phyloP scores from a whole-genome alignment of 495 filamentous ascomycete genomes.

The Penicillium roqueforti region DNA sequence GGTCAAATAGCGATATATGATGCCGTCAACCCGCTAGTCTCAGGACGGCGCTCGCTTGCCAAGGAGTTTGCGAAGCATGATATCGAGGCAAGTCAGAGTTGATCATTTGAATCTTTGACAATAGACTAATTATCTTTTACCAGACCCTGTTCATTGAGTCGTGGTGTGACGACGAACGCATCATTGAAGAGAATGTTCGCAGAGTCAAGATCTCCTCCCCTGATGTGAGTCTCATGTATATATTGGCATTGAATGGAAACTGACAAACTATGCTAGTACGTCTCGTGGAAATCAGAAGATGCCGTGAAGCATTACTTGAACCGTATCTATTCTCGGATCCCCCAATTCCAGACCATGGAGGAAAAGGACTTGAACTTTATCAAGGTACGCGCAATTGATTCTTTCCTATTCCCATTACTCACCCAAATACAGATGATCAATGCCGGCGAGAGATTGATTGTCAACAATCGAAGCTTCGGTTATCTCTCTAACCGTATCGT shows the following conservation, averaged over 20 bases:
- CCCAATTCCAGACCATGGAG: constrained; percentile 94
- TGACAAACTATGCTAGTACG: constrained; percentile 55
- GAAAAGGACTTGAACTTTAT: constrained; percentile 92
- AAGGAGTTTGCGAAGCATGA: constrained; percentile 97
- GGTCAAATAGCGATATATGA: constrained; percentile 99
- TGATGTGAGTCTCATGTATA: constrained; percentile 55
- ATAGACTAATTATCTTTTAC: not conserved
- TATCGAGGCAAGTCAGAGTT: constrained; percentile 60
- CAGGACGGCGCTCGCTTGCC: constrained; percentile 78
- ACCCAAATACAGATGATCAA: constrained; percentile 76
- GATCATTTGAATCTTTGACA: not conserved
- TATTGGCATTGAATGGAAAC: not conserved
- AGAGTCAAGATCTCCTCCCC: constrained; percentile 98
- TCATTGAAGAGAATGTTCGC: constrained; percentile 95
- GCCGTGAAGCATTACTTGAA: constrained; percentile 87
- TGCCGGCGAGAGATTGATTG: constrained; percentile 83
- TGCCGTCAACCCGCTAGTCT: constrained; percentile 88
- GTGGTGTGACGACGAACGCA: constrained; percentile 83
- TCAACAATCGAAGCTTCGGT: constrained; percentile 93
- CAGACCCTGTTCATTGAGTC: constrained; percentile 96
- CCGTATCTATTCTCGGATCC: constrained; percentile 86
- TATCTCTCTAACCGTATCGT: constrained; percentile 96
- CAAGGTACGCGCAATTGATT: constrained; percentile 51
- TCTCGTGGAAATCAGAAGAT: constrained; percentile 84
- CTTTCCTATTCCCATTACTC: constrained; percentile 8